Evolutionary conservation across 306 rosid species (phyloP).

Genomic region (Nissolia schottii): DNA sequence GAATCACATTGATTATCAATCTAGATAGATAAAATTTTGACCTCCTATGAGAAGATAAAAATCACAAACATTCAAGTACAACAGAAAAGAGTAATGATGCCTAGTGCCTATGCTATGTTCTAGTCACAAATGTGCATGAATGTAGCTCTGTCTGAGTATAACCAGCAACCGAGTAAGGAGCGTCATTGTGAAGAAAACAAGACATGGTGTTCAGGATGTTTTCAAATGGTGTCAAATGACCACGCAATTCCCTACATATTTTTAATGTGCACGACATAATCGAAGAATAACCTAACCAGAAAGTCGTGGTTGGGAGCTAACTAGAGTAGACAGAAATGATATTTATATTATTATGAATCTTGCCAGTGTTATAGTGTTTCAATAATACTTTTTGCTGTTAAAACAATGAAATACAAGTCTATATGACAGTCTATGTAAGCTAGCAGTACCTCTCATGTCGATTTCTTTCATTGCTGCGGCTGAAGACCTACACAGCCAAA

Average conservation of each 20-base stretch:
- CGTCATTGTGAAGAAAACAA: background rate
- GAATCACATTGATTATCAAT: conserved; percentile 10
- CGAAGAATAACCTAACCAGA: conserved; percentile 8
- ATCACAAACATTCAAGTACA: conserved; percentile 1
- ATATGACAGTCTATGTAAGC: conserved; percentile 18
- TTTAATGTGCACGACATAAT: background rate
- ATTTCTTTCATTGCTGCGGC: conserved; percentile 41
- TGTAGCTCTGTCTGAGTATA: background rate
- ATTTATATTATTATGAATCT: background rate
- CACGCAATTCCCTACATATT: conserved; percentile 6
- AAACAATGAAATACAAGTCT: background rate
- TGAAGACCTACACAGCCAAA: conserved; percentile 48
- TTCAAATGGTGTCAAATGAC: conserved; percentile 13
- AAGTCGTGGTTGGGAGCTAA: background rate
- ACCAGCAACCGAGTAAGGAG: background rate
- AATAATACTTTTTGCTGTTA: background rate
- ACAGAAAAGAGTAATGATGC: background rate
- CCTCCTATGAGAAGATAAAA: background rate
- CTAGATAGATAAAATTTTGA: background rate
- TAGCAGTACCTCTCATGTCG: conserved; percentile 48
- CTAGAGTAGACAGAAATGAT: background rate
- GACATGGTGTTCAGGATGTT: background rate
- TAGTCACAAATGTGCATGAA: background rate
- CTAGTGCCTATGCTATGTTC: background rate
- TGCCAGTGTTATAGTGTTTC: conserved; percentile 3